Evolutionary conservation across 2,329 filamentous ascomycete genomes (phyloP), one percentile per base, ranked within the genome.

Genomic region (Neopestalotiopsis clavispora): DNA sequence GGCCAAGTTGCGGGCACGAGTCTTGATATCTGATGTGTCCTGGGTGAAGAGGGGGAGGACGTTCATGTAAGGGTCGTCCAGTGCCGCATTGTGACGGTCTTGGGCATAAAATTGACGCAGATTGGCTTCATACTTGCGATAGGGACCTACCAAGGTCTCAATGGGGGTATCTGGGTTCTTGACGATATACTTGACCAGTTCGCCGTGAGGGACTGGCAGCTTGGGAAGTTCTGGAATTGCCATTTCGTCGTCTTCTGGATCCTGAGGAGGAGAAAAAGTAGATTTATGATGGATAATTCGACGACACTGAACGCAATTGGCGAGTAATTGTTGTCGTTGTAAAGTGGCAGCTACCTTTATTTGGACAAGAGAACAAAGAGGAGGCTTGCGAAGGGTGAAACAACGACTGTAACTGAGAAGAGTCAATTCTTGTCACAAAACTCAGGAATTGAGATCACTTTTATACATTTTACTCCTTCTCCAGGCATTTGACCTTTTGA

Each of bases 71-170:
- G 84, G 84, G 71, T 91, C 85, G 42, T 87, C 77, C 20, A 92
- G 81, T 23, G 83, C 80, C 6, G 87, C 83, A 71, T 92, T 88
- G 66, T 83, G 79, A 5, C 89, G 89, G 63, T 92, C 85, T 75
- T 94, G 92, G 49, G 92, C 91, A 74, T 90, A 94, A 20, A 91
- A 75, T 71, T 90, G 85, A 59, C 92, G 89, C 65, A 94, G 82
- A 69, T 87, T 84, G 61, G 87, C 84, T 77, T 94, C 92, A 73
- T 90, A 93, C 67, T 86, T 79, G 75, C 91, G 89, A 79, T 89
- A 94, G 0, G 92, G 92, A 65, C 86, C 81, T 68, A 94, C 78
- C 66, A 94, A 82, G 42, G 91, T 83, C 5, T 77, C 71, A 71
- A 94, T 82, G 1, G 88, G 80, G 67, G 80, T 85, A 32, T 86